These are phyloP conservation scores for Fistulifera solaris DNA, from an alignment of 108 stramenopile genomes.

Conservation along the genomic window DNA sequence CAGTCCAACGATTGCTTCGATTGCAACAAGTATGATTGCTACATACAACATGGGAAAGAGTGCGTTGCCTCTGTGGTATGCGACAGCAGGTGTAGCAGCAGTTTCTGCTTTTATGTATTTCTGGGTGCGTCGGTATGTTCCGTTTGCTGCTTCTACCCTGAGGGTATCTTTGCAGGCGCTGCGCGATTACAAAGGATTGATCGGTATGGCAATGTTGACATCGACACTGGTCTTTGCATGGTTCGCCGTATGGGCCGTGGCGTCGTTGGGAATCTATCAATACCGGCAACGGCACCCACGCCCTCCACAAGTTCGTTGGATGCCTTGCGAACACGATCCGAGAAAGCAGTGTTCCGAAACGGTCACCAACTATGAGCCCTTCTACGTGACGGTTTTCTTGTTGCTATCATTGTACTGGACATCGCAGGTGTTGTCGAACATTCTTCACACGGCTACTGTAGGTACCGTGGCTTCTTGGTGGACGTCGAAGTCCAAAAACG, in stretches of 20 bases:
- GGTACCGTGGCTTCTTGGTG: conserved; percentile 16
- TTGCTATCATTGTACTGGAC: conserved; percentile 76
- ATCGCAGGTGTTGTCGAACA: conserved; percentile 38
- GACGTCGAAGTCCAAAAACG: conserved; percentile 23
- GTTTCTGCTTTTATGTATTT: too few relatives aligned
- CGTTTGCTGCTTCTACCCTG: conserved; percentile 67
- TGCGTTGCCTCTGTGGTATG: too few relatives aligned
- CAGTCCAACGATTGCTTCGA: too few relatives aligned
- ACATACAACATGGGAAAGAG: too few relatives aligned
- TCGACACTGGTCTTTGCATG: conserved; percentile 23
- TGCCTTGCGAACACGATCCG: conserved; percentile 16
- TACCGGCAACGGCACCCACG: too few relatives aligned
- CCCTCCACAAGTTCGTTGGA: conserved; percentile 8
- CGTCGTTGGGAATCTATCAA: conserved; percentile 14
- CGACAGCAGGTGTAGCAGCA: too few relatives aligned
- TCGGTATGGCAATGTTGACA: conserved; percentile 23
- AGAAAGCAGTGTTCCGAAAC: conserved; percentile 4
- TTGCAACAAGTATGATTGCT: too few relatives aligned
- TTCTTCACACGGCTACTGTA: not conserved
- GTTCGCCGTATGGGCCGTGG: conserved; percentile 25
- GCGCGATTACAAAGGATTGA: conserved; percentile 44
- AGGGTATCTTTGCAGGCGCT: conserved; percentile 41
- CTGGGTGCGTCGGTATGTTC: conserved; percentile 47
- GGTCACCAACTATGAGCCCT: conserved; percentile 9
- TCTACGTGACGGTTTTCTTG: conserved; percentile 24